Percentiles rank a stretch among this genome's conserved stretches.
Evolutionary conservation across 345 rosid genomes (phyloP).

Genomic region (Acer campestre): DNA sequence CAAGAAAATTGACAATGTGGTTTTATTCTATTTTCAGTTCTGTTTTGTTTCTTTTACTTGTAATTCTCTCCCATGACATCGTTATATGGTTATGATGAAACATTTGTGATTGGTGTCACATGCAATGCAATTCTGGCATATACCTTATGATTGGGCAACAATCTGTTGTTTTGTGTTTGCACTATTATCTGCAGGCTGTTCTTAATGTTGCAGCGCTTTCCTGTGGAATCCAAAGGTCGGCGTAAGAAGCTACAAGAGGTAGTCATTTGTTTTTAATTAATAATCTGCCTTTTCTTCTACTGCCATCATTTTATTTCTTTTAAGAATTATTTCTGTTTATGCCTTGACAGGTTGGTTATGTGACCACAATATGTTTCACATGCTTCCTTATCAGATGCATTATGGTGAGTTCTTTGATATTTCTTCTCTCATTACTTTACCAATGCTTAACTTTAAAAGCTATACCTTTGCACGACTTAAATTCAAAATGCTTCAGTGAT

Average conservation of each 20-base stretch:
- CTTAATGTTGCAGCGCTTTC: conserved; percentile 90
- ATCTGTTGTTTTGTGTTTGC: conserved; percentile 3
- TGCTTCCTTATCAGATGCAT: conserved; percentile 89
- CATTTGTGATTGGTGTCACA: neutral
- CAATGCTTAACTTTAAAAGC: neutral
- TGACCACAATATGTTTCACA: conserved; percentile 83
- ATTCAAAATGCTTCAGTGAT: conserved; percentile 4
- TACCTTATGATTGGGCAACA: neutral
- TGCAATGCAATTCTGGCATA: neutral
- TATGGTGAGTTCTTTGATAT: conserved; percentile 58
- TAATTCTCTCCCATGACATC: neutral
- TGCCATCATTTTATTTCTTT: neutral
- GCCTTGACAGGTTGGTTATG: conserved; percentile 84
- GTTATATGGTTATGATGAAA: neutral
- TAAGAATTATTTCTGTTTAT: conserved; percentile 16
- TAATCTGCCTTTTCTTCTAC: neutral
- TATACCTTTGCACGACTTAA: neutral
- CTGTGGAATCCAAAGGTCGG: conserved; percentile 93
- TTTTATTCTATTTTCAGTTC: neutral
- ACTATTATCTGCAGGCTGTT: conserved; percentile 61
- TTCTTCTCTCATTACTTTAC: conserved; percentile 6
- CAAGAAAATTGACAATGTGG: neutral
- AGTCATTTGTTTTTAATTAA: conserved; percentile 5
- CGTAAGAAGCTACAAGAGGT: conserved; percentile 96
- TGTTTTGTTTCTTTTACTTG: neutral